Conservation (phyloP, 495 filamentous ascomycete species). For the Trichoderma parareesei region DNA sequence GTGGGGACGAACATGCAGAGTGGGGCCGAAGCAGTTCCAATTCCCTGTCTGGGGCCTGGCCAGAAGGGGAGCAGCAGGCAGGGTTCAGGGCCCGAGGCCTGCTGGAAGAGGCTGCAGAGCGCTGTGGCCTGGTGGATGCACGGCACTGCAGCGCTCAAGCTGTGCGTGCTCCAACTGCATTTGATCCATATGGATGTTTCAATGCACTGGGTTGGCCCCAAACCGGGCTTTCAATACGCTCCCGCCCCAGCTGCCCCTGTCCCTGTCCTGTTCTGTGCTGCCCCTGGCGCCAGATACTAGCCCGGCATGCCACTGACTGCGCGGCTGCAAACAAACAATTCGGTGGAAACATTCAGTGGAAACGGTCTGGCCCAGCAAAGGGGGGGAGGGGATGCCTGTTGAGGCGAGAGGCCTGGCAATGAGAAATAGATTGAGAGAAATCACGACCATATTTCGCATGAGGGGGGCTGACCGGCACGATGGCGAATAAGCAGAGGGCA, state of each 20-base stretch:
- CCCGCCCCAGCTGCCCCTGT: not conserved
- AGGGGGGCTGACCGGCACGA: not conserved
- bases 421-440: constrained; percentile 1
- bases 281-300: not conserved
- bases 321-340: too few species aligned
- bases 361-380: too few species aligned
- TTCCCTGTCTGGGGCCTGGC: not conserved
- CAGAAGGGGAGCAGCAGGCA: not conserved
- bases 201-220: too few species aligned
- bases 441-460: not conserved
- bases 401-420: not conserved
- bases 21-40: constrained; percentile 2
- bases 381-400: not conserved
- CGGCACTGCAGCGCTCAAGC: not conserved
- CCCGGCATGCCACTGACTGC: not conserved
- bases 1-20: not conserved
- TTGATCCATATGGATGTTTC: not conserved
- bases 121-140: not conserved
- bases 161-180: too few species aligned
- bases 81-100: not conserved
- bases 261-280: not conserved
- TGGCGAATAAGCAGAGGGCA: not conserved
- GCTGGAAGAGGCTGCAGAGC: not conserved
- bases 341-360: too few species aligned
- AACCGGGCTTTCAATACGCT: not conserved